Evolutionary conservation across 495 filamentous ascomycete genomes (phyloP).

Genomic region (Hyaloscypha hepaticicola): DNA sequence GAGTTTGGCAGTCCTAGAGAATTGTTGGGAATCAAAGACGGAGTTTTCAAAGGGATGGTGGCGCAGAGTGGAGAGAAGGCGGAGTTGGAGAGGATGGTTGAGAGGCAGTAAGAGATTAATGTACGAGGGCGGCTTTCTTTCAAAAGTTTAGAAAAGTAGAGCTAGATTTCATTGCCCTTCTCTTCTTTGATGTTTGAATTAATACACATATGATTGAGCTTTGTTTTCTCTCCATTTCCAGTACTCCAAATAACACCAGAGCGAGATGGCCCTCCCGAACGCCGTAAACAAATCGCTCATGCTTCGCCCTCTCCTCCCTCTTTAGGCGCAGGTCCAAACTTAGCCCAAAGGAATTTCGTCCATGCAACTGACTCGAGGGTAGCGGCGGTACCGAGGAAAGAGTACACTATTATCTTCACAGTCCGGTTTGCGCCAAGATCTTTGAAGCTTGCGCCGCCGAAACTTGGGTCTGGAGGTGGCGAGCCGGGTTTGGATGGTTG

Average conservation of each 20-base stretch:
- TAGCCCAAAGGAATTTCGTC: conserved; percentile 4
- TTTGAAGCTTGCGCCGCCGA: conserved; percentile 7
- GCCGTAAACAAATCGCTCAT: neutral
- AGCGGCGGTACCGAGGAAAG: neutral
- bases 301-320: neutral
- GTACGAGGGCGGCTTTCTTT: neutral
- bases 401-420: conserved; percentile 5
- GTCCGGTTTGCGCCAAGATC: conserved; percentile 14
- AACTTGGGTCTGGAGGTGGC: neutral
- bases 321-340: neutral
- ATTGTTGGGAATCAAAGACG: conserved; percentile 22
- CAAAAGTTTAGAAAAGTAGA: no score
- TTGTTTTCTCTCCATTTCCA: no score
- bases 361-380: conserved; percentile 8
- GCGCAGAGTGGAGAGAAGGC: conserved; percentile 56
- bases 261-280: neutral
- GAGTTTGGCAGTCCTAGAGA: conserved; percentile 36
- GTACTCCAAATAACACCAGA: no score
- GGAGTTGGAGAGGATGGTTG: conserved; percentile 37
- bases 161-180: no score
- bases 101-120: neutral
- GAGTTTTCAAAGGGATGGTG: conserved; percentile 54
- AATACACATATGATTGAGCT: no score
- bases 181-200: no score
- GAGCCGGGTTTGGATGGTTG: neutral